Evolutionary conservation across 2,329 filamentous ascomycete genomes (phyloP).

Genomic region (Lecanosticta acicola): DNA sequence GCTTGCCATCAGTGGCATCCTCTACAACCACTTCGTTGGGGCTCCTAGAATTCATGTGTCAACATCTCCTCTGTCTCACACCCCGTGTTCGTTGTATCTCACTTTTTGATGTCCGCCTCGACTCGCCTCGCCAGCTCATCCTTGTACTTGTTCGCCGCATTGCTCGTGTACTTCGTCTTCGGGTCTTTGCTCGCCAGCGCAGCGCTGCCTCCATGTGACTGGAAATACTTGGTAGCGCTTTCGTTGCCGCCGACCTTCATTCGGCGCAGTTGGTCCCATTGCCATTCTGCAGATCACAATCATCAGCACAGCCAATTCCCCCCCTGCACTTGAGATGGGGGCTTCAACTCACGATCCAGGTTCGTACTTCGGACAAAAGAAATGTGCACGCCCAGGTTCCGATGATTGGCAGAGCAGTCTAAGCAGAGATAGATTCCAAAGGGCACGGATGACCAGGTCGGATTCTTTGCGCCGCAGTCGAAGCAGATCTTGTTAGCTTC

Average conservation of each 20-base stretch:
- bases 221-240: slow-evolving; percentile 96
- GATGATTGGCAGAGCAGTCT: slow-evolving; percentile 94
- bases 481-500: slow-evolving; percentile 98
- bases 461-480: slow-evolving; percentile 95
- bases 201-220: slow-evolving; percentile 88
- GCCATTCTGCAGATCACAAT: slow-evolving; percentile 56
- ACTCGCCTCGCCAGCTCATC: slow-evolving; percentile 87
- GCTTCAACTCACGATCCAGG: slow-evolving; percentile 73
- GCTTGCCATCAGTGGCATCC: slow-evolving; percentile 55
- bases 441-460: slow-evolving; percentile 87
- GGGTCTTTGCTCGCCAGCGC: slow-evolving; percentile 93
- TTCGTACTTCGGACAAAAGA: slow-evolving; percentile 98
- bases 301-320: slow-evolving; percentile 2
- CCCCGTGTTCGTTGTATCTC: slow-evolving; percentile 34
- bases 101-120: slow-evolving; percentile 78
- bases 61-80: not conserved
- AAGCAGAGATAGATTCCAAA: slow-evolving; percentile 97
- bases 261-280: slow-evolving; percentile 94
- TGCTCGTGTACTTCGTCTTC: slow-evolving; percentile 94
- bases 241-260: slow-evolving; percentile 99
- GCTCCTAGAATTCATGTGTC: slow-evolving; percentile 51
- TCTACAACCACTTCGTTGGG: slow-evolving; percentile 80
- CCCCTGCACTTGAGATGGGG: not conserved
- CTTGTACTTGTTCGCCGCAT: slow-evolving; percentile 94
- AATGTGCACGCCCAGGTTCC: slow-evolving; percentile 96